Evolutionary conservation across 805 yeast species (phyloP).

Genomic region (Kazachstania africana): DNA sequence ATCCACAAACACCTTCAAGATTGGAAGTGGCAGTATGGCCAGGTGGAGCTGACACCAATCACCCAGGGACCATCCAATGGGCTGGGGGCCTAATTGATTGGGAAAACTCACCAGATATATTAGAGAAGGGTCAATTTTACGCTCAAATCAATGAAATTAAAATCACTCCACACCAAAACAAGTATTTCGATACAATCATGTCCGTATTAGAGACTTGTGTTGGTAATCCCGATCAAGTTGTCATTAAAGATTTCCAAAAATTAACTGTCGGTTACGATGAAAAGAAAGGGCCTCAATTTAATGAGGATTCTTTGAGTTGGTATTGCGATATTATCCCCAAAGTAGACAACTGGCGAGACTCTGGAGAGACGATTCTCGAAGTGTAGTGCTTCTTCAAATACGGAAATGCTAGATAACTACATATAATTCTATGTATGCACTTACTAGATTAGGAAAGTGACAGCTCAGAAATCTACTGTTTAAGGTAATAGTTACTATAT

Average conservation of each 20-base stretch:
- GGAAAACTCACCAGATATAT: slow-evolving; percentile 58
- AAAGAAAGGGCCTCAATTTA: not conserved
- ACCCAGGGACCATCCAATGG: slow-evolving; percentile 64
- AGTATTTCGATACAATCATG: slow-evolving; percentile 7
- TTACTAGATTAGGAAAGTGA: too few species aligned
- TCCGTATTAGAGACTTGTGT: too few species aligned
- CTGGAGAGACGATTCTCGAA: too few species aligned
- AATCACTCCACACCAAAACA: slow-evolving; percentile 48
- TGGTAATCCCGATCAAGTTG: too few species aligned
- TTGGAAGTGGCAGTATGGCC: slow-evolving; percentile 74
- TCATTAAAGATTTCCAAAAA: slow-evolving; percentile 2
- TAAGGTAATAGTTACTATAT: too few species aligned
- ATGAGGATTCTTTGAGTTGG: slow-evolving; percentile 9
- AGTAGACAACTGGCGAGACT: not conserved
- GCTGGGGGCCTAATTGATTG: slow-evolving; percentile 85
- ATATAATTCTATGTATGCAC: too few species aligned
- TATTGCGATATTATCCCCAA: slow-evolving; percentile 12
- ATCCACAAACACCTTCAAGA: slow-evolving; percentile 68
- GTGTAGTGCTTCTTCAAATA: too few species aligned
- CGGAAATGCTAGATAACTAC: too few species aligned
- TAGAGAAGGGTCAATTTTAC: slow-evolving; percentile 63
- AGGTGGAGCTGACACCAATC: slow-evolving; percentile 45
- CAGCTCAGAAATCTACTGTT: too few species aligned
- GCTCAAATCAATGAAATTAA: slow-evolving; percentile 45
- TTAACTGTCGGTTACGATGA: slow-evolving; percentile 5